Evolutionary conservation across 176 grass and related monocot species (phyloP), one percentile per base, ranked within the genome.

Genomic region (Hyparrhenia diplandra): DNA sequence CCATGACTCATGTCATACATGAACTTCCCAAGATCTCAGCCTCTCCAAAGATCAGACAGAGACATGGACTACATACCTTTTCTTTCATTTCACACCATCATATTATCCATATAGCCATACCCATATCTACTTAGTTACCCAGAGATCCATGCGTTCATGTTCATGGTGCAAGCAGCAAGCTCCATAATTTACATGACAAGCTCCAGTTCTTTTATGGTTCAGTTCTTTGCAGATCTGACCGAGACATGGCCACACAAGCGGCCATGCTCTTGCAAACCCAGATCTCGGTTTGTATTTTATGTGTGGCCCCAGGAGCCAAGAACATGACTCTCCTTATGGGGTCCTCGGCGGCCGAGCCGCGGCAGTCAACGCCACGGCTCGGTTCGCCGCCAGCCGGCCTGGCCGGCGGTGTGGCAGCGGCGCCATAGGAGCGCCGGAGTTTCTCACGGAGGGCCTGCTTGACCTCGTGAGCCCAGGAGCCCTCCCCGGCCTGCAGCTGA

Each of bases 241-340:
- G 60, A 51, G 64, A 14, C 42, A 83, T 35, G 73, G 73, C 79
- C 51, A 41, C 3, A 32, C 73, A 14, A 51, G 14, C 40, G 28
- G 71, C 71, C 85, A 88, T 84, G 69, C 45, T 75, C 63, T 68
- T 34, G 69, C 13, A 36, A 39, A 6, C 8, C 21, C 77, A 74
- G 69, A 75, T 52, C 75, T 64, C 46, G 46, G 37, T 59, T 49
- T 77, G 30, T 74, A 27, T 81, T 87, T 87, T 91, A 97, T 34
- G 94, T 97, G 74, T 97, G 94, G 43, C 94, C 88, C 94, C 91
- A 97, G 71, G 94, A 63, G 91, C 94, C 88, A 97, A 91, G 91
- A 97, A 97, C 84, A 97, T 94, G 71, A 97, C 88, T 91, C 94
- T 93, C 82, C 94, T 83, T 64, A 97, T 97, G 30, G 94, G 94